Base-by-base conservation (phyloP, 306 rosid genomes). In the Benincasa hispida region DNA sequence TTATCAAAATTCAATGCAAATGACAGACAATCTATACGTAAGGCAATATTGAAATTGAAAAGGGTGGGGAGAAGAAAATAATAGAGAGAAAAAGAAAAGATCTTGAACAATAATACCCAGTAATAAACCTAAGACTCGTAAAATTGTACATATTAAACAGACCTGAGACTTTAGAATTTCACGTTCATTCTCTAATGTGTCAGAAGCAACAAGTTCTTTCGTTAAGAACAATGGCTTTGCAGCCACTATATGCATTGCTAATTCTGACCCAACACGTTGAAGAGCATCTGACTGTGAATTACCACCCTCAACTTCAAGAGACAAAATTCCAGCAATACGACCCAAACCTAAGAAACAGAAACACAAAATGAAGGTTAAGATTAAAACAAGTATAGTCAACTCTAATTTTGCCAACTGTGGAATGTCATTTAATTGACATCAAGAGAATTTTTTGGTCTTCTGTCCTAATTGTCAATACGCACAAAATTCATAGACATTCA, bases 171-270 rank as follows among this genome's bases (percentile, higher is more conserved):
- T 88, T 12, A 93, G 96, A 80, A 93, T 84, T 83, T 91, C 98
- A 1, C 91, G 90, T 81, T 93, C 98, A 77, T 85, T 88, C 68
- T 81, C 85, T 39, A 91, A 81, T 8, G 91, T 91, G 42, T 86
- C 91, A n/a, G 87, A 84, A 79, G 98, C 74, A 77, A 93, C 97
- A 41, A 86, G 92, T 77, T 93, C 97, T 86, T 80, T 93, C 21
- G 98, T 87, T 76, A 93, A 88, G 85, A 87, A 94, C 58, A 90
- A 77, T 10, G 98, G 97, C 85, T 91, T 94, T 39, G 94, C 86
- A 51, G 98, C 98, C 79, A 94, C 98, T 13, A 91, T 77, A 80
- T 94, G 98, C 97, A 94, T 94, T 63, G 97, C 97, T 86, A 91
- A 77, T 81, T 94, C 94, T 4, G 97, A 90, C 47, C 98, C 98